Evolutionary conservation across 2,329 filamentous ascomycete species (phyloP).

Genomic region (Zarea fungicola): DNA sequence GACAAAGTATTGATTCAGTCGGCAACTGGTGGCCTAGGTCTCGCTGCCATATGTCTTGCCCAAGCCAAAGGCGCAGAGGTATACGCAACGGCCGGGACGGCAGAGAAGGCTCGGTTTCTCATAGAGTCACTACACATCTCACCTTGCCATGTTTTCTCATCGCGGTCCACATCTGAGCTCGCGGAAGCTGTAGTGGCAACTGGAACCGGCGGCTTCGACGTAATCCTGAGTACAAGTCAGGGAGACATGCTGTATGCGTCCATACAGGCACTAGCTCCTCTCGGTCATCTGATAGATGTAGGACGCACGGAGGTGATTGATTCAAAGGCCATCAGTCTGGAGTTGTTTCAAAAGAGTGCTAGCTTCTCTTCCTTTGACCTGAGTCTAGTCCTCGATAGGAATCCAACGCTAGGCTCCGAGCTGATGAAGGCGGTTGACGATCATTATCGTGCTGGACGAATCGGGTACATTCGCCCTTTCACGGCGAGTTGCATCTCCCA

Average conservation of each 20-base stretch:
- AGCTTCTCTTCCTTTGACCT: conserved; percentile 37
- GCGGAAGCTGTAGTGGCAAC: conserved; percentile 22
- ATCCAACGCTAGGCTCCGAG: no score
- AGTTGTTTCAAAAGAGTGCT: conserved; percentile 27
- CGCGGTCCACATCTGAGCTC: conserved; percentile 24
- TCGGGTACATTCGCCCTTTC: conserved; percentile 15
- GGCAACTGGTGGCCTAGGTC: conserved; percentile 32
- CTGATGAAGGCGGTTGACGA: conserved; percentile 21
- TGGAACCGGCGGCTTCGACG: conserved; percentile 25
- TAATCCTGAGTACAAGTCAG: conserved; percentile 26
- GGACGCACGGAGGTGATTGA: conserved; percentile 28
- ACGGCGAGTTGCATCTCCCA: conserved; percentile 16
- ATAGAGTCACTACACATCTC: conserved; percentile 24
- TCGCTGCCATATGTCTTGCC: conserved; percentile 34
- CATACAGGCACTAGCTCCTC: conserved; percentile 27
- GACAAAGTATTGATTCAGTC: conserved; percentile 33
- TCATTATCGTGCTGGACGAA: conserved; percentile 18
- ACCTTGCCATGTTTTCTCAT: conserved; percentile 29
- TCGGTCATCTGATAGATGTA: conserved; percentile 32
- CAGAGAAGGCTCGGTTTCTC: conserved; percentile 25
- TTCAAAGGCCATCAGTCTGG: conserved; percentile 31
- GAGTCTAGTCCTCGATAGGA: neutral
- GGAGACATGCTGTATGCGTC: conserved; percentile 25
- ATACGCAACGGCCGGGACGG: conserved; percentile 30
- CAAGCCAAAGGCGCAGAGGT: conserved; percentile 29